Conservation (phyloP, 441 rosid species). For the Adansonia grandidieri region DNA sequence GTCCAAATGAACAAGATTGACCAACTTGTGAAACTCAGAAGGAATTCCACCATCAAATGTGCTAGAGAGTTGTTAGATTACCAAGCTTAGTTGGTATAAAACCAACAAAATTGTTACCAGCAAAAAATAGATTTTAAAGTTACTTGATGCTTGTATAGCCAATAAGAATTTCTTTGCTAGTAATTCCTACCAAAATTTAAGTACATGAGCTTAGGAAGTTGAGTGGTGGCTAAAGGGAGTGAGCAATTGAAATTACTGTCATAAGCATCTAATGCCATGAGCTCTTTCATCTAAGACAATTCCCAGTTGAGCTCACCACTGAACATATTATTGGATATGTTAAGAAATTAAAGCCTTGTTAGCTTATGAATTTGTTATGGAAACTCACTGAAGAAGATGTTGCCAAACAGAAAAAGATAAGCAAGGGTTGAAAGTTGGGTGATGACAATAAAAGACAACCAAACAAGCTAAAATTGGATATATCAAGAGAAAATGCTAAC, state of each 20-base stretch:
- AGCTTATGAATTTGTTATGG: constrained; percentile 52
- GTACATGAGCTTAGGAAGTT: constrained; percentile 50
- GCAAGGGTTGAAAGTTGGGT: constrained; percentile 50
- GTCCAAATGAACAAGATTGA: constrained; percentile 29
- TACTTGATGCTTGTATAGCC: constrained; percentile 47
- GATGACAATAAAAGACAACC: constrained; percentile 61
- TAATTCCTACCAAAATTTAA: constrained; percentile 60
- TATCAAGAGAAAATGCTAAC: constrained; percentile 54
- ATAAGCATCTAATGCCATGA: constrained; percentile 62
- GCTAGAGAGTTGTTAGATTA: constrained; percentile 59
- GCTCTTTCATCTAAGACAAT: constrained; percentile 50
- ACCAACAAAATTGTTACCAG: constrained; percentile 45
- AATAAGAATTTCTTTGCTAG: constrained; percentile 50
- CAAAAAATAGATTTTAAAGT: constrained; percentile 40
- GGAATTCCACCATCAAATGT: constrained; percentile 75
- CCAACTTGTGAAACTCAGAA: constrained; percentile 53
- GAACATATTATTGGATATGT: constrained; percentile 66
- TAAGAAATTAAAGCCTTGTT: constrained; percentile 56
- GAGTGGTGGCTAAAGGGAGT: constrained; percentile 59
- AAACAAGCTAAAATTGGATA: constrained; percentile 61
- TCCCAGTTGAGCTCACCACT: constrained; percentile 55
- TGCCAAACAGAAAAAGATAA: constrained; percentile 59
- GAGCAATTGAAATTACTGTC: constrained; percentile 76
- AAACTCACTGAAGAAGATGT: constrained; percentile 54
- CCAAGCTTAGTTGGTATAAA: constrained; percentile 62